Evolutionary conservation across 1,139 yeast genomes (phyloP).

Genomic region (Spathaspora sp.): DNA sequence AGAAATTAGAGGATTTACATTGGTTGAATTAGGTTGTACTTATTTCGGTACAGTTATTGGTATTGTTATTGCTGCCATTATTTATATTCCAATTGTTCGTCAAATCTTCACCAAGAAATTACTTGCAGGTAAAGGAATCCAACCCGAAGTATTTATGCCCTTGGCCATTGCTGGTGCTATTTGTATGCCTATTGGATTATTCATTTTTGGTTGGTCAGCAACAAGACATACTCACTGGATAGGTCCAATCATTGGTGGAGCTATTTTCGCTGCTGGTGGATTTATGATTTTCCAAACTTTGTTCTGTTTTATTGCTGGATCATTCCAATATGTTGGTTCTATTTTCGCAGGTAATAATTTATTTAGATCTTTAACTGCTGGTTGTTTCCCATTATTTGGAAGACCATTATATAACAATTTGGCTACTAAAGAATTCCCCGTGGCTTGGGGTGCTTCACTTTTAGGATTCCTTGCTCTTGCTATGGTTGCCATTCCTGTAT

Average conservation of each 20-base stretch:
- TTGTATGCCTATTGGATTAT: slow-evolving; percentile 30
- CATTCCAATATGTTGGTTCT: slow-evolving; percentile 42
- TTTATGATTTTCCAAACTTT: slow-evolving; percentile 32
- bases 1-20: slow-evolving; percentile 23
- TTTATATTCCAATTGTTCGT: slow-evolving; percentile 21
- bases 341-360: slow-evolving; percentile 33
- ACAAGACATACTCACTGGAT: slow-evolving; percentile 31
- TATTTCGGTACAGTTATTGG: slow-evolving; percentile 24
- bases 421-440: slow-evolving; percentile 30
- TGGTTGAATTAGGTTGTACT: slow-evolving; percentile 26
- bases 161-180: slow-evolving; percentile 39
- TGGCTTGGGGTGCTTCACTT: slow-evolving; percentile 68
- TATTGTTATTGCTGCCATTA: slow-evolving; percentile 19
- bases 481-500: slow-evolving; percentile 67
- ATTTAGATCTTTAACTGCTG: slow-evolving; percentile 28
- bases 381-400: slow-evolving; percentile 34
- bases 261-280: slow-evolving; percentile 27
- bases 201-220: slow-evolving; percentile 36
- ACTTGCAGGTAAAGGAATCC: slow-evolving; percentile 34
- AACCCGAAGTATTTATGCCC: slow-evolving; percentile 63
- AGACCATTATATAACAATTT: slow-evolving; percentile 46
- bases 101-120: slow-evolving; percentile 25
- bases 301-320: slow-evolving; percentile 59
- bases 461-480: slow-evolving; percentile 55
- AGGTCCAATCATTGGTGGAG: slow-evolving; percentile 31